Evolutionary conservation across 2,329 filamentous ascomycete genomes (phyloP), one percentile per base, ranked within the genome.

Genomic region (Alternaria sp.): DNA sequence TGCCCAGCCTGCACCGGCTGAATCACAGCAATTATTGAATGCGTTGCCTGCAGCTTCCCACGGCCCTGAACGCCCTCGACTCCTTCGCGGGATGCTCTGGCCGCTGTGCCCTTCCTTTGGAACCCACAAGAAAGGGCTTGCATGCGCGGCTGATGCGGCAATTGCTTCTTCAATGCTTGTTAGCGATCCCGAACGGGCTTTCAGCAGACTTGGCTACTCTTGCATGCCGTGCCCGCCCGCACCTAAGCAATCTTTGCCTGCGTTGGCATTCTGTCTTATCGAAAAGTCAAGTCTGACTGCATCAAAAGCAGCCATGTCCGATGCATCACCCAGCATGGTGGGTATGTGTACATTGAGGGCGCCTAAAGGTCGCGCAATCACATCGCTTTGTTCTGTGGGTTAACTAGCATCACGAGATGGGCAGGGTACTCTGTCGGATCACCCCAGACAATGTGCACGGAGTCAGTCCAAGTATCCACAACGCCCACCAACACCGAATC

Each of bases 161-260:
- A 28, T 57, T 57, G 60, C 63, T 62, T 65, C 55, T 47, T 18
- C 50, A 62, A 49, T 58, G 50, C 55, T 62, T 64, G 55, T 45
- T 55, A 18, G 55, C 37, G 51, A 26, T 50, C 55, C 25, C 45
- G 26, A 58, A 56, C 23, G 44, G 18, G 26, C 54, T 50, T 53
- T 20, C 33, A 53, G 51, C 33, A 55, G 56, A 33, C 60, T 51
- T 55, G 55, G 63, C 45, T 53, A 30, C 60, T 53, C 58, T 57
- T 56, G 53, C 43, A 20, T 43, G 18, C 55, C 30, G 18, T 51
- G 43, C 43, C 59, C 33, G 33, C 50, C 37, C 54, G 46, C 45
- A 59, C 47, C 56, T 43, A 33, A 56, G 51, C 43, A 53, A 53
- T 62, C 44, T 55, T 33, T 49, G 56, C 56, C 43, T 57, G 46